Evolutionary conservation across 2,329 filamentous ascomycete genomes (phyloP), one percentile per base, ranked within the genome.

Genomic region (Amylocarpus encephaloides): DNA sequence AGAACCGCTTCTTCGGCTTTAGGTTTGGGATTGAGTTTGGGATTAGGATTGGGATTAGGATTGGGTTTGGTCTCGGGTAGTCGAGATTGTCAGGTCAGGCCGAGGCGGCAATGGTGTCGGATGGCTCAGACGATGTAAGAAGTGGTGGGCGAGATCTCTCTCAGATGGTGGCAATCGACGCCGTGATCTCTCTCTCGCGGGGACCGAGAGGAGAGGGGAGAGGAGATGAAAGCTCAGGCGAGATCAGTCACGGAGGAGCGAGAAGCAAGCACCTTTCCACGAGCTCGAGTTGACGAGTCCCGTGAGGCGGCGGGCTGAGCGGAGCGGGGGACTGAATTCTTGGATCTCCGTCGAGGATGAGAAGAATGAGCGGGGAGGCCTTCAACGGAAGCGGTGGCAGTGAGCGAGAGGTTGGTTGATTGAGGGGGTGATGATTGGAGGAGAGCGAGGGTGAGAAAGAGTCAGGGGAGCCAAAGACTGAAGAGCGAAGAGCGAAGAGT

Each of bases 41-140:
- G n/a, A n/a, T n/a, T n/a, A n/a, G n/a, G n/a, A n/a, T n/a, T n/a
- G n/a, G n/a, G n/a, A n/a, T n/a, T n/a, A n/a, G n/a, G 46, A 26
- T 16, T 9, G 22, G 26, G 30, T 42, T 47, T 43, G 36, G 19
- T 33, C n/a, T 18, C 46, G 22, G 4, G 40, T 15, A 45, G 11
- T 49, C 40, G 29, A 43, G 46, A 51, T 52, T 44, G 52, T 52
- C 49, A 41, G 51, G 48, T 55, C 52, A 51, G 48, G 43, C 34
- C 43, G 30, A 11, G 1, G 13, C 38, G 32, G 35, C 11, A 19
- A 7, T 18, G 9, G 22, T 19, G 18, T n/a, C 32, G 18, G 35
- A 26, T 13, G 32, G 15, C 11, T 19, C 12, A 30, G 12, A 13
- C 2, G 4, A 43, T 3, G 7, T 26, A 12, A 7, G 18, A 32